These are phyloP conservation scores for Candida arabinofermentans DNA, from an alignment of 805 yeast species.

Conservation along the genomic window DNA sequence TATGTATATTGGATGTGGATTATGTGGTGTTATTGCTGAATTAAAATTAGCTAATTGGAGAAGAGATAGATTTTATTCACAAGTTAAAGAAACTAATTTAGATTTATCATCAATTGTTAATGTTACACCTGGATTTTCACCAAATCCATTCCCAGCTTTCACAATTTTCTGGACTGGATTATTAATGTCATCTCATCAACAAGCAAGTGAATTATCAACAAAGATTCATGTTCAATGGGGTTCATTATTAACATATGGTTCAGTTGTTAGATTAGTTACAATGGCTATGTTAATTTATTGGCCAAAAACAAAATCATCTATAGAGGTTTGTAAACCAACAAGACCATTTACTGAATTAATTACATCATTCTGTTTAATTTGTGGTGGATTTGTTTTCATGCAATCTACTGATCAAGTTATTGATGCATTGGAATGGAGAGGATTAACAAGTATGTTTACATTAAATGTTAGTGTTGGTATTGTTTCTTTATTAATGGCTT, in stretches of 20 bases:
- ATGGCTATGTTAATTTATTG: constrained; percentile 49
- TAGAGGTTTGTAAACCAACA: constrained; percentile 37
- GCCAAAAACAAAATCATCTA: constrained; percentile 30
- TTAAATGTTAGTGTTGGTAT: constrained; percentile 82
- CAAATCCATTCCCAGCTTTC: constrained; percentile 92
- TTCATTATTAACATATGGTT: constrained; percentile 71
- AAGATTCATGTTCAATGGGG: constrained; percentile 93
- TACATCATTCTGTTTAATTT: constrained; percentile 69
- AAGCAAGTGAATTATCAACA: constrained; percentile 75
- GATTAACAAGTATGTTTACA: constrained; percentile 85
- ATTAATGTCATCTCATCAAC: constrained; percentile 92
- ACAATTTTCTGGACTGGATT: constrained; percentile 96
- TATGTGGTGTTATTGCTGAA: constrained; percentile 85
- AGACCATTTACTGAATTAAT: constrained; percentile 87
- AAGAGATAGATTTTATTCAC: constrained; percentile 23
- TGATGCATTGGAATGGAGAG: constrained; percentile 75
- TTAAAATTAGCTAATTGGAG: constrained; percentile 61
- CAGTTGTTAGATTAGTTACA: constrained; percentile 69
- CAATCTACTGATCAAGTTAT: constrained; percentile 85
- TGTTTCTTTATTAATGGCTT: constrained; percentile 76
- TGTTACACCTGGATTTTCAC: constrained; percentile 71
- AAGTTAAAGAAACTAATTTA: constrained; percentile 5
- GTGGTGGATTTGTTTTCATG: constrained; percentile 92
- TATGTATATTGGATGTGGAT: constrained; percentile 86
- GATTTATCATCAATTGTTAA: constrained; percentile 16